A percentile compares a stretch with the other conserved stretches of the same genome.
These are phyloP conservation scores for Phytophthora meadii DNA, from an alignment of 352 stramenopile species.

Conservation along the genomic window DNA sequence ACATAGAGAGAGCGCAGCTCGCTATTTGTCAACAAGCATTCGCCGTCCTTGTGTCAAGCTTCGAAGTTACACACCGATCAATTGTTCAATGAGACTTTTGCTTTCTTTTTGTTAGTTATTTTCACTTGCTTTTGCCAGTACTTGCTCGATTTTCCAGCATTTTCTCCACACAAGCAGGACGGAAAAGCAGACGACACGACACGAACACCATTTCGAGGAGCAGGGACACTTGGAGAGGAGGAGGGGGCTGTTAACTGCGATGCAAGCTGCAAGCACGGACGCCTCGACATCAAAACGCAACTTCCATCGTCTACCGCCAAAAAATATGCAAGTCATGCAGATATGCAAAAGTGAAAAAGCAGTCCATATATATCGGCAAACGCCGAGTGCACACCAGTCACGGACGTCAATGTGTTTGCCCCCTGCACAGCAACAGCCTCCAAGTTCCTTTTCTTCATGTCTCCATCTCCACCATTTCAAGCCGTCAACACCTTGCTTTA, in stretches of 20 bases:
- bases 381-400: slow-evolving; percentile 30
- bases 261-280: slow-evolving; percentile 21
- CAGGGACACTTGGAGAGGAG: slow-evolving; percentile 3
- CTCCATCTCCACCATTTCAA: slow-evolving; percentile 22
- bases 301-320: slow-evolving; percentile 39
- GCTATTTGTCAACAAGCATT: slow-evolving; percentile 28
- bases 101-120: slow-evolving; percentile 32
- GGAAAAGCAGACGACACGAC: slow-evolving; percentile 29
- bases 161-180: slow-evolving; percentile 25
- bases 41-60: slow-evolving; percentile 18
- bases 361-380: slow-evolving; percentile 34
- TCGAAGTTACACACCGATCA: slow-evolving; percentile 12
- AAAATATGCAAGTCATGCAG: slow-evolving; percentile 31
- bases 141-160: slow-evolving; percentile 28
- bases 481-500: slow-evolving; percentile 13
- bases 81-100: slow-evolving; percentile 34
- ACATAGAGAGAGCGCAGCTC: slow-evolving; percentile 30
- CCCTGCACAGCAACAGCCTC: not conserved
- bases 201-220: slow-evolving; percentile 29
- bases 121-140: slow-evolving; percentile 34
- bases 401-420: slow-evolving; percentile 16
- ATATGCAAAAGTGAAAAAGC: slow-evolving; percentile 38
- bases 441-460: not conserved
- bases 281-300: slow-evolving; percentile 40
- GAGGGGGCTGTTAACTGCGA: slow-evolving; percentile 15